Evolutionary conservation across 257 asterid species (phyloP).

Genomic region (Solanum commersonii): DNA sequence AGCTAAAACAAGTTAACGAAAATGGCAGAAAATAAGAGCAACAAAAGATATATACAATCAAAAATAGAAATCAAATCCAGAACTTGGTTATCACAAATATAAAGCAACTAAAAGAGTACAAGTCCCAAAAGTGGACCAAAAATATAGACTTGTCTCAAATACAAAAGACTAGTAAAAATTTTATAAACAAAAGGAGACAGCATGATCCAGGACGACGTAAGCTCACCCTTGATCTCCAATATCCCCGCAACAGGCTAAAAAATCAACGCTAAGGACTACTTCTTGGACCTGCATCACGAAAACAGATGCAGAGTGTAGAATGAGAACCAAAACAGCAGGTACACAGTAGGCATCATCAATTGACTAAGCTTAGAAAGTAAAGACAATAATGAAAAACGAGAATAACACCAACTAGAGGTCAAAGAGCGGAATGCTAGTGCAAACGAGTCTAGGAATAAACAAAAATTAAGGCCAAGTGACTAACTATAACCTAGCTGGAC

Average conservation of each 20-base stretch:
- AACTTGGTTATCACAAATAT: too few species aligned
- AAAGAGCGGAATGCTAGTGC: too few species aligned
- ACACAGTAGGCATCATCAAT: not conserved
- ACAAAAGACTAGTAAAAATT: too few species aligned
- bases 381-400: not conserved
- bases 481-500: too few species aligned
- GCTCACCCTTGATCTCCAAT: not conserved
- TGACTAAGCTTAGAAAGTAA: not conserved
- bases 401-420: not conserved
- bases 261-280: not conserved
- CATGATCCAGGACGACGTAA: rapidly evolving
- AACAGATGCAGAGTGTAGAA: not conserved
- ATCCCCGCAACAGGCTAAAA: not conserved
- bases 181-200: not conserved
- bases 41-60: too few species aligned
- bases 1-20: too few species aligned
- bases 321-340: not conserved
- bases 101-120: not conserved
- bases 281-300: too few species aligned
- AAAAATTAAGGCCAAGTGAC: too few species aligned
- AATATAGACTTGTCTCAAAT: too few species aligned
- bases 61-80: too few species aligned
- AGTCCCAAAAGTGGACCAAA: not conserved
- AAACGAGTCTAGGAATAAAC: too few species aligned
- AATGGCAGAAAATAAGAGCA: too few species aligned